These are phyloP conservation scores for Boletus sensibilis DNA, from an alignment of 768 basidiomycete genomes.

Conservation along the genomic window DNA sequence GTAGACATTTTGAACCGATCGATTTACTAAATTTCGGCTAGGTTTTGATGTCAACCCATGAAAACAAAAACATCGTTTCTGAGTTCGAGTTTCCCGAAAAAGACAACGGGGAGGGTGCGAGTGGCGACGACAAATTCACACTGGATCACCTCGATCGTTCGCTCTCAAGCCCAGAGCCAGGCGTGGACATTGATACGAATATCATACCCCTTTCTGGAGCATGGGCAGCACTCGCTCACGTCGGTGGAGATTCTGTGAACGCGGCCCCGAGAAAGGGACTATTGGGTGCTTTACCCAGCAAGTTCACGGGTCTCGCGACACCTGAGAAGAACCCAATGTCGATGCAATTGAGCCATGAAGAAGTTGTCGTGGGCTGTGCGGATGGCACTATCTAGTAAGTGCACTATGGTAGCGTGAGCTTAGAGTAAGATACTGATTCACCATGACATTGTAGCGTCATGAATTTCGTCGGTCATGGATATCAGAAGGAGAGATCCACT, in stretches of 20 bases:
- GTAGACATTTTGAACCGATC: not conserved
- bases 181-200: conserved; percentile 62
- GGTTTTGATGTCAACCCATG: conserved; percentile 85
- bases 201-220: conserved; percentile 70
- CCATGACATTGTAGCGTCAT: conserved; percentile 43
- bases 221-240: conserved; percentile 65
- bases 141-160: conserved; percentile 13
- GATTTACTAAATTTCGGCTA: conserved; percentile 26
- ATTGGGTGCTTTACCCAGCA: conserved; percentile 57
- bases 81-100: conserved; percentile 25
- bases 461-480: conserved; percentile 61
- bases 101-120: conserved; percentile 8
- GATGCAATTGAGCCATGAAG: conserved; percentile 88
- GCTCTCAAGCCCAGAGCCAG: conserved; percentile 27
- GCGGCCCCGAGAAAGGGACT: conserved; percentile 51
- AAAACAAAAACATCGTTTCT: conserved; percentile 41
- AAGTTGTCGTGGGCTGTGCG: conserved; percentile 88
- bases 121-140: not conserved
- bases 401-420: not conserved
- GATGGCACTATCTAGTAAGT: conserved; percentile 90
- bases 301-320: conserved; percentile 76
- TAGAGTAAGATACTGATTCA: conserved; percentile 10
- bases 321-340: conserved; percentile 96
- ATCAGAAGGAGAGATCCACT: conserved; percentile 36
- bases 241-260: conserved; percentile 32